A percentile compares a stretch with the other conserved stretches of the same genome.
Evolutionary conservation across 352 stramenopile genomes (phyloP).

Genomic region (Phytophthora lateralis): DNA sequence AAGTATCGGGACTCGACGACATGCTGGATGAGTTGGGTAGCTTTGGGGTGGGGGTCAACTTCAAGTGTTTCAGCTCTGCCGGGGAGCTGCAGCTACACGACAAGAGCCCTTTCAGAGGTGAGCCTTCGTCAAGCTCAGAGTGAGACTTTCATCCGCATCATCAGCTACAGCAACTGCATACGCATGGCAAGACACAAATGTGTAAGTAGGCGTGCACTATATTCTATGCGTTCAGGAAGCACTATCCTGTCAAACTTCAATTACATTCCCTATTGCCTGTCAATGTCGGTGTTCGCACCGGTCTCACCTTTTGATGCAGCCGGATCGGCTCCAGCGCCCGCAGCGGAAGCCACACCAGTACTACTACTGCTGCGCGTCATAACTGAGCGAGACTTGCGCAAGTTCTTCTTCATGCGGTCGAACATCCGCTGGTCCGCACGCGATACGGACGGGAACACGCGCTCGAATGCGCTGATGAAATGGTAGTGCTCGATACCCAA

Average conservation of each 20-base stretch:
- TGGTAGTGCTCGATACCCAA: slow-evolving; percentile 69
- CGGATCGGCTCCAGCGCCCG: slow-evolving; percentile 1
- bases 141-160: neutral
- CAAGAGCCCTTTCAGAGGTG: neutral
- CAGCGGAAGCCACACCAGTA: neutral
- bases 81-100: too few species aligned
- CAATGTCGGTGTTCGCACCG: slow-evolving; percentile 13
- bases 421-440: slow-evolving; percentile 86
- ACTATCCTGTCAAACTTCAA: slow-evolving; percentile 13
- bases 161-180: neutral
- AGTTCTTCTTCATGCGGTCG: slow-evolving; percentile 90
- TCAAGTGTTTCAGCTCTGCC: too few species aligned
- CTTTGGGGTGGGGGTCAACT: too few species aligned
- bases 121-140: neutral
- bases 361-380: slow-evolving; percentile 29
- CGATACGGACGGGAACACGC: slow-evolving; percentile 86
- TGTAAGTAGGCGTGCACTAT: slow-evolving; percentile 21
- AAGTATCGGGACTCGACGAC: too few species aligned
- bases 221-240: slow-evolving; percentile 18
- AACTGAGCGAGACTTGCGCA: slow-evolving; percentile 64
- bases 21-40: too few species aligned
- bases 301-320: slow-evolving; percentile 2
- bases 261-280: slow-evolving; percentile 27
- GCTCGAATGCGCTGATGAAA: slow-evolving; percentile 78
- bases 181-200: neutral